phyloP scores from a whole-genome alignment of 352 stramenopile species.

The Globisporangium parvum region DNA sequence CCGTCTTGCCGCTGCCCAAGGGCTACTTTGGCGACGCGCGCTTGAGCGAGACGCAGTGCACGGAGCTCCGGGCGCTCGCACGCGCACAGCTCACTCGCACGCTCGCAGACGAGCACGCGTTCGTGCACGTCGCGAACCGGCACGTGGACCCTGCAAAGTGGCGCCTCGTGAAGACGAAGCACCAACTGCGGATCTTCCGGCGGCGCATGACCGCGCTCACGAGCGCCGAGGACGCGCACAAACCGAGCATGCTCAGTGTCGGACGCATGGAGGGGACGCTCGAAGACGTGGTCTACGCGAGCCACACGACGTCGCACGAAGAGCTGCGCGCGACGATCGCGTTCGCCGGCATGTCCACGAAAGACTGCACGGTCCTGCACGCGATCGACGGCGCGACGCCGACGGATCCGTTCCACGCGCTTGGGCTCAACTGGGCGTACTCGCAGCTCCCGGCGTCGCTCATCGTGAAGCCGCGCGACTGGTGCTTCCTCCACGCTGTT shows the following conservation, averaged over 20 bases:
- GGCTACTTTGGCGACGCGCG: background rate
- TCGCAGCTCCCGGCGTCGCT: slow-evolving; percentile 23
- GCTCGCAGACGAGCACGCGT: slow-evolving; percentile 6
- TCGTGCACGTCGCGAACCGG: background rate
- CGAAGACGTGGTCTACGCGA: slow-evolving; percentile 45
- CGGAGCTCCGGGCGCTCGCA: background rate
- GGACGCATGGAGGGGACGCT: slow-evolving; percentile 39
- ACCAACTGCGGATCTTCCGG: slow-evolving; percentile 39
- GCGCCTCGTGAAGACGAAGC: slow-evolving; percentile 12
- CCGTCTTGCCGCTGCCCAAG: slow-evolving; percentile 1
- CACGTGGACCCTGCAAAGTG: slow-evolving; percentile 10
- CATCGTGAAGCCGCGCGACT: slow-evolving; percentile 24
- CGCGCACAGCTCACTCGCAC: slow-evolving; percentile 2
- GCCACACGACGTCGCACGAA: slow-evolving; percentile 29
- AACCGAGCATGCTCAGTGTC: slow-evolving; percentile 31
- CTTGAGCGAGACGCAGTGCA: background rate
- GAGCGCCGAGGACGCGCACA: slow-evolving; percentile 1
- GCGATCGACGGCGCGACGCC: slow-evolving; percentile 32
- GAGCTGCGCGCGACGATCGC: slow-evolving; percentile 32
- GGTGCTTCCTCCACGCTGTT: slow-evolving; percentile 34
- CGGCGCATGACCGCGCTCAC: slow-evolving; percentile 9
- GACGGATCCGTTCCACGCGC: slow-evolving; percentile 35
- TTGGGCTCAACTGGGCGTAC: slow-evolving; percentile 47
- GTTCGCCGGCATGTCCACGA: slow-evolving; percentile 23
- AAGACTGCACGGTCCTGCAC: slow-evolving; percentile 32